Evolutionary conservation across 768 basidiomycete species (phyloP).

Genomic region (Guyanaporus albipodus): DNA sequence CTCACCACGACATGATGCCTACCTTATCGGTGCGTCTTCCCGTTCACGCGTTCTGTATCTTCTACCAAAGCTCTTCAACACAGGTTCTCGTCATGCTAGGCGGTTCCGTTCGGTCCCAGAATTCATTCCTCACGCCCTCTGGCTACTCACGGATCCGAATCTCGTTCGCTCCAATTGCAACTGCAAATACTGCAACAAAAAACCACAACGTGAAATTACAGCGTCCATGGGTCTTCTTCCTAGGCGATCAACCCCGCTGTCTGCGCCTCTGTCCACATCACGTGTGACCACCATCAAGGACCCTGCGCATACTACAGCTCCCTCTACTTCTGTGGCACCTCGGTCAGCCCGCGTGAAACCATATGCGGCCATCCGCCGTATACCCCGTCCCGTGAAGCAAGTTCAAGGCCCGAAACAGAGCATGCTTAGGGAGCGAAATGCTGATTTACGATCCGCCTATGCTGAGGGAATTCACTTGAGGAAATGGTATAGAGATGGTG

Average conservation of each 20-base stretch:
- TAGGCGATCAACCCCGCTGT: constrained; percentile 32
- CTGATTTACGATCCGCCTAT: constrained; percentile 59
- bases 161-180: constrained; percentile 49
- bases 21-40: constrained; percentile 61
- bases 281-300: constrained; percentile 15
- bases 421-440: constrained; percentile 59
- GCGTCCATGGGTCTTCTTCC: constrained; percentile 48
- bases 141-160: constrained; percentile 60
- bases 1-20: constrained; percentile 67
- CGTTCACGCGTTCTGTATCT: not conserved
- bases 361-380: constrained; percentile 40
- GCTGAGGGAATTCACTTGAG: constrained; percentile 43
- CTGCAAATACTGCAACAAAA: constrained; percentile 77
- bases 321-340: constrained; percentile 3
- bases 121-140: constrained; percentile 79
- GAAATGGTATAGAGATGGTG: constrained; percentile 64
- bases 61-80: not conserved
- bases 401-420: constrained; percentile 40
- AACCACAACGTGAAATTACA: constrained; percentile 67
- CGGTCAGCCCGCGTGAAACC: constrained; percentile 29
- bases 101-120: constrained; percentile 81
- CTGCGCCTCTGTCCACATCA: constrained; percentile 24
- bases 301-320: constrained; percentile 16
- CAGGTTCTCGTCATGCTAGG: constrained; percentile 40
- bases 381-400: constrained; percentile 33